These are phyloP conservation scores for Yamadazyma olivae DNA, from an alignment of 805 yeast genomes.

Conservation along the genomic window DNA sequence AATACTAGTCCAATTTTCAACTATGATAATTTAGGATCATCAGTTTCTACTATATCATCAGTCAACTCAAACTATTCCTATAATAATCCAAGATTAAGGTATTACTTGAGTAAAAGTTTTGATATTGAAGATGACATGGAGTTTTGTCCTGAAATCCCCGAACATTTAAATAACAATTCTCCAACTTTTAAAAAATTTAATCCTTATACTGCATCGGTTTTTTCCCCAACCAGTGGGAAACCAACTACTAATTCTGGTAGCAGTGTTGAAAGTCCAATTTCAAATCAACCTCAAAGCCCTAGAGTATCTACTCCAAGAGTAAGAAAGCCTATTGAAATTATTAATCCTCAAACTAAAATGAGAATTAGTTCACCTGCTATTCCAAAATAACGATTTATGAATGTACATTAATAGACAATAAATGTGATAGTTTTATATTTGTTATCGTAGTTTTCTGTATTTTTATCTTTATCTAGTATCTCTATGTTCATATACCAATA, in stretches of 20 bases:
- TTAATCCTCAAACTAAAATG: slow-evolving; percentile 59
- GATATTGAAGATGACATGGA: slow-evolving; percentile 63
- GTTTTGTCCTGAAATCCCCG: slow-evolving; percentile 60
- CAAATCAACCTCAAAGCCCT: slow-evolving; percentile 28
- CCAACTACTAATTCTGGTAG: slow-evolving; percentile 1
- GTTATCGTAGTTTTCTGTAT: background rate
- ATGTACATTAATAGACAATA: slow-evolving; percentile 6
- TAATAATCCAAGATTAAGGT: slow-evolving; percentile 51
- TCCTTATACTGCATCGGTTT: slow-evolving; percentile 64
- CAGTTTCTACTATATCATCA: slow-evolving; percentile 13
- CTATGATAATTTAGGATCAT: slow-evolving; percentile 13
- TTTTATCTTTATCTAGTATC: background rate
- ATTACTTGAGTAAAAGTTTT: slow-evolving; percentile 57
- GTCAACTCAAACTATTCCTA: slow-evolving; percentile 28
- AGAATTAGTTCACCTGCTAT: slow-evolving; percentile 51
- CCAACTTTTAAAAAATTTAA: slow-evolving; percentile 52
- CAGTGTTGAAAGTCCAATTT: slow-evolving; percentile 6
- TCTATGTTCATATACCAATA: background rate
- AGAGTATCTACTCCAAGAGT: slow-evolving; percentile 54
- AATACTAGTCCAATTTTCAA: slow-evolving; percentile 30
- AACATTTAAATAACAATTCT: slow-evolving; percentile 18
- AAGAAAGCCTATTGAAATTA: slow-evolving; percentile 58
- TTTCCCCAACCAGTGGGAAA: slow-evolving; percentile 42
- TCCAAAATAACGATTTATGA: slow-evolving; percentile 14
- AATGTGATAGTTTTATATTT: background rate